Percentiles rank a stretch among this genome's conserved stretches.
These are phyloP conservation scores for Cordia subcordata DNA, from an alignment of 257 asterid species.

Conservation along the genomic window DNA sequence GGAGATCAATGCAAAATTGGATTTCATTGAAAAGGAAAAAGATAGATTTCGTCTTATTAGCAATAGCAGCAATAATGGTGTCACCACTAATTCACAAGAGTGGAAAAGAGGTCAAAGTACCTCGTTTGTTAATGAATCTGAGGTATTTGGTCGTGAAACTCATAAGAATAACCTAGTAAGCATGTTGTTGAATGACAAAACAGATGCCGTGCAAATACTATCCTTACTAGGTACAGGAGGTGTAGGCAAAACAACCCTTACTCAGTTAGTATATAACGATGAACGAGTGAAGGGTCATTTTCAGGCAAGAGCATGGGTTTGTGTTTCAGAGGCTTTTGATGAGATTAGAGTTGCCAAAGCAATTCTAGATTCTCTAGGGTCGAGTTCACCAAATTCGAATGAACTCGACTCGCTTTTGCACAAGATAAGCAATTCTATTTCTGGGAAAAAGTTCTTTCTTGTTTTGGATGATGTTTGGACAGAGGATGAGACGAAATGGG, in stretches of 20 bases:
- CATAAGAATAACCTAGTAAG: conserved; percentile 12
- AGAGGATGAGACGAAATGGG: conserved; percentile 24
- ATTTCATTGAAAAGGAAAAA: conserved; percentile 11
- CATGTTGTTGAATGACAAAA: conserved; percentile 9
- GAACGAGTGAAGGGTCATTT: conserved; percentile 12
- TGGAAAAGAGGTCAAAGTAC: conserved; percentile 5
- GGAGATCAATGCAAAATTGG: conserved; percentile 12
- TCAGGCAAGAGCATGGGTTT: conserved; percentile 19
- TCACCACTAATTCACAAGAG: neutral
- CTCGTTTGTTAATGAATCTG: conserved; percentile 7
- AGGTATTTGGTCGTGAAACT: conserved; percentile 13
- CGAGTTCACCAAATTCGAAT: conserved; percentile 1
- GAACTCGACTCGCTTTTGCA: conserved; percentile 11
- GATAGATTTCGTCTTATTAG: conserved; percentile 8
- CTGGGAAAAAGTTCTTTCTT: conserved; percentile 15
- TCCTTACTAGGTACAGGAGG: conserved; percentile 26
- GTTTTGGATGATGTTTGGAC: conserved; percentile 26
- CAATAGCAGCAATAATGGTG: neutral
- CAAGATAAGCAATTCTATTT: conserved; percentile 11
- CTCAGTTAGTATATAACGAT: conserved; percentile 23
- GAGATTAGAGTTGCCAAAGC: conserved; percentile 8
- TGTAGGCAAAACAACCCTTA: conserved; percentile 18
- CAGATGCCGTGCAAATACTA: neutral
- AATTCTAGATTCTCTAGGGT: conserved; percentile 10
- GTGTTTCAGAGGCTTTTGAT: conserved; percentile 27